Percentiles rank a stretch among this genome's conserved stretches.
phyloP scores from a whole-genome alignment of 495 filamentous ascomycete genomes.

The Xylaria flabelliformis region DNA sequence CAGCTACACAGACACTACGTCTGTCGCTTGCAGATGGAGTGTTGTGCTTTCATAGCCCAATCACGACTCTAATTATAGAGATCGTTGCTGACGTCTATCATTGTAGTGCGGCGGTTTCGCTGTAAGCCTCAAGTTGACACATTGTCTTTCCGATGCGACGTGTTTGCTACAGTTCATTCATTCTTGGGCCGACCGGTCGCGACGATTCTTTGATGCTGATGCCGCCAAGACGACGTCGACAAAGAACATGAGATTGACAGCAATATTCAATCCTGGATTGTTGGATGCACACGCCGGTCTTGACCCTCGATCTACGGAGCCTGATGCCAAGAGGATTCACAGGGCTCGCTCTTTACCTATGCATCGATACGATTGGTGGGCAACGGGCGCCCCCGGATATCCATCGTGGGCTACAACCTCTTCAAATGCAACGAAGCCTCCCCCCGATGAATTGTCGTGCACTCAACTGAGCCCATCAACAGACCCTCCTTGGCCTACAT shows the following conservation, averaged over 20 bases:
- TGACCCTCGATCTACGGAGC: slow-evolving; percentile 27
- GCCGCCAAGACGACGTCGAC: background rate
- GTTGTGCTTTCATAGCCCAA: no score
- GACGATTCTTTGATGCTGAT: slow-evolving; percentile 17
- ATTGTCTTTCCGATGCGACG: slow-evolving; percentile 57
- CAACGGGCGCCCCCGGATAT: slow-evolving; percentile 31
- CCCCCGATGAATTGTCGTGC: slow-evolving; percentile 29
- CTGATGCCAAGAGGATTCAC: slow-evolving; percentile 35
- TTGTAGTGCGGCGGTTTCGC: slow-evolving; percentile 48
- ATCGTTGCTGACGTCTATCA: background rate
- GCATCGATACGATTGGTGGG: slow-evolving; percentile 49
- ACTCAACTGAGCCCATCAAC: slow-evolving; percentile 36
- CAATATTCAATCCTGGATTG: slow-evolving; percentile 43
- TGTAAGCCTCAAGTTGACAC: slow-evolving; percentile 50
- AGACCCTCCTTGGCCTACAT: slow-evolving; percentile 46
- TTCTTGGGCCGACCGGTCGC: slow-evolving; percentile 46
- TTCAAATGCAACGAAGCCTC: slow-evolving; percentile 29
- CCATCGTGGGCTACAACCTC: slow-evolving; percentile 39
- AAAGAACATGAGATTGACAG: slow-evolving; percentile 6
- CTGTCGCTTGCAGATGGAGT: background rate
- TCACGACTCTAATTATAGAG: background rate
- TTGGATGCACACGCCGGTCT: slow-evolving; percentile 42
- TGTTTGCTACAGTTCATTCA: slow-evolving; percentile 55
- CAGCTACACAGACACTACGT: background rate
- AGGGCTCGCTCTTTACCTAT: slow-evolving; percentile 41